phyloP scores from a whole-genome alignment of 2,329 filamentous ascomycete species.

The Claviceps digitariae region DNA sequence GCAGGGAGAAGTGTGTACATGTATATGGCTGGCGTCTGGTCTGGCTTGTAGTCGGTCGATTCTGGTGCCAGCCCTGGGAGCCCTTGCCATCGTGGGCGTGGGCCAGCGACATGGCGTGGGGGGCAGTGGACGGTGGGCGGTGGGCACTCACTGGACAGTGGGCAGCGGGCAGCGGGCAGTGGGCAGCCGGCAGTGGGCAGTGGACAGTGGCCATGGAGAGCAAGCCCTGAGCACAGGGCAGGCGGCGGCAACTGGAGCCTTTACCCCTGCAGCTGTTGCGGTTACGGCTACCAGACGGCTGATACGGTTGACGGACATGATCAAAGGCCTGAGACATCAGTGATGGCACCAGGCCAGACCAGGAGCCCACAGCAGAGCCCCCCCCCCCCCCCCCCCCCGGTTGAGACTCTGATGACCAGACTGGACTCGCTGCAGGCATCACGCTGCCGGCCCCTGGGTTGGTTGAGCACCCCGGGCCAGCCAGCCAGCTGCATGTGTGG shows the following conservation, averaged over 20 bases:
- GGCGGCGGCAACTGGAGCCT: background rate
- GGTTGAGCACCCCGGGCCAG: background rate
- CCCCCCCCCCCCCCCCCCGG: too few species aligned
- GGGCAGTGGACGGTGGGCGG: background rate
- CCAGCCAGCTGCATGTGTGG: constrained; percentile 1
- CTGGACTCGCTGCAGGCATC: too few species aligned
- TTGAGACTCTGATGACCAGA: too few species aligned
- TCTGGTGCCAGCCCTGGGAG: constrained; percentile 5
- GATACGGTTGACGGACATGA: constrained; percentile 3
- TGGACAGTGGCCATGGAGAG: too few species aligned
- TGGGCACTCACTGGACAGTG: background rate
- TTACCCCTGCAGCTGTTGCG: constrained; percentile 4
- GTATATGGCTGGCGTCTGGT: constrained; percentile 1
- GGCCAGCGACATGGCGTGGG: constrained; percentile 8
- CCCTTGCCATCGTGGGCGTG: constrained; percentile 6
- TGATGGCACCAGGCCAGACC: too few species aligned
- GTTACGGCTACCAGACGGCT: too few species aligned
- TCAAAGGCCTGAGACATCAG: constrained; percentile 5
- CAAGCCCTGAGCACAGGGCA: constrained; percentile 1
- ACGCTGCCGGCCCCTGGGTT: too few species aligned
- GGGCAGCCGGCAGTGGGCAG: constrained; percentile 13
- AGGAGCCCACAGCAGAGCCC: constrained; percentile 1
- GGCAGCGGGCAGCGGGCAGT: background rate
- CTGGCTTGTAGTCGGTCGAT: constrained; percentile 8
- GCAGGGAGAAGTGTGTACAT: constrained; percentile 5